Conservation (phyloP, 169 alveolate species). For the Amoebophrya sp. region DNA sequence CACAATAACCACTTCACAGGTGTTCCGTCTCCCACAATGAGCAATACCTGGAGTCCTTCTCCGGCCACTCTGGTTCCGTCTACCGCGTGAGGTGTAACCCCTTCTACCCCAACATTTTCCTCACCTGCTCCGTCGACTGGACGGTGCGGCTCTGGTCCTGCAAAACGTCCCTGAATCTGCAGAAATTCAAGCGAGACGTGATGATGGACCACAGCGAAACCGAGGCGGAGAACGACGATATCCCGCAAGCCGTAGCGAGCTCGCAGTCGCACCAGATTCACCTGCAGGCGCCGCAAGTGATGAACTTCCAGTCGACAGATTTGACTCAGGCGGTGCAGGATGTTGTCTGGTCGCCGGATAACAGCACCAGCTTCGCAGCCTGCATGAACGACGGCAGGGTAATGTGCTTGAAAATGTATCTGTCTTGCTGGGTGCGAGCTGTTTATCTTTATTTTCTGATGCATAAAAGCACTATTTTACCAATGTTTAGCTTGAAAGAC, state of each 20-base stretch:
- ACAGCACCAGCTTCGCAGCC: slow-evolving; percentile 68
- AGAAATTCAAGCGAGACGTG: no score
- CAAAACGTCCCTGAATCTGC: no score
- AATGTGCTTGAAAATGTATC: no score
- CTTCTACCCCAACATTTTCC: slow-evolving; percentile 61
- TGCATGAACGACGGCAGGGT: slow-evolving; percentile 77
- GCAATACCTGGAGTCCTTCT: slow-evolving; percentile 66
- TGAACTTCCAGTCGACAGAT: slow-evolving; percentile 56
- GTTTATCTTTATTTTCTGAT: no score
- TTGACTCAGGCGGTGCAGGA: slow-evolving; percentile 71
- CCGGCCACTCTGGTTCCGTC: slow-evolving; percentile 79
- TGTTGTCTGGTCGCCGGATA: slow-evolving; percentile 71
- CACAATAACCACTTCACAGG: no score
- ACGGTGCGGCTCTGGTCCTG: slow-evolving; percentile 72
- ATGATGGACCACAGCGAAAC: no score
- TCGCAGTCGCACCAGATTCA: neutral
- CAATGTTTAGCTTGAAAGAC: no score
- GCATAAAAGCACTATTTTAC: no score
- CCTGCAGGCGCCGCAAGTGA: slow-evolving; percentile 53
- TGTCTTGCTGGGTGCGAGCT: no score
- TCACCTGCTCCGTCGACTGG: slow-evolving; percentile 79
- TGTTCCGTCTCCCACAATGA: slow-evolving; percentile 70
- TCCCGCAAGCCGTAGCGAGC: no score
- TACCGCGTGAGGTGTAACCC: slow-evolving; percentile 76
- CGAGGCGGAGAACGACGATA: no score